Evolutionary conservation across 2,329 filamentous ascomycete genomes (phyloP), one percentile per base, ranked within the genome.

Genomic region (Alternaria novae-zelandiae): DNA sequence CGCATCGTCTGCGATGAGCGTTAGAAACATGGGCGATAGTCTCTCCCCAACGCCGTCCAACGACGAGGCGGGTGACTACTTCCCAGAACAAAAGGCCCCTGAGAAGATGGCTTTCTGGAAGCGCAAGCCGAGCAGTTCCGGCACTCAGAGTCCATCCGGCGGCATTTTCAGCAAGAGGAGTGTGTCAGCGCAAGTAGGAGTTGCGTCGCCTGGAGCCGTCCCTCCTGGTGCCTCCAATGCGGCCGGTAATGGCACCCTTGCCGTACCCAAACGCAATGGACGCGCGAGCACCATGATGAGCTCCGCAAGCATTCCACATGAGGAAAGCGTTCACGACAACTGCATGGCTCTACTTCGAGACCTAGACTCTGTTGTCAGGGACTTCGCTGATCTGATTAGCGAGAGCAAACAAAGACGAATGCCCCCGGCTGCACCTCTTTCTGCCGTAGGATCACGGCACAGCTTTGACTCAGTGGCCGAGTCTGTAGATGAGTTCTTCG

Each of bases 401-500:
- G 91, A 91, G 74, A 96, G 90, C 81, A 97, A 96, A 79, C 88
- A 91, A 43, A 87, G 94, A 54, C 88, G 94, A 6, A 79, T 82
- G 12, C 84, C 89, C 6, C 71, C 81, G n/a, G 84, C 88, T 6
- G 72, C 81, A 20, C 85, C 88, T 49, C 58, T 68, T 21, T 75
- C 78, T 10, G 73, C 77, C 5, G 69, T 75, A 5, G 72, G 70
- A 13, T 86, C 87, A 11, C 83, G 88, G 41, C 84, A 86, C 73
- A 97, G 94, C 74, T 88, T 96, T 57, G 94, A 97, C 66, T 97
- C 94, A 0, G 61, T 58, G 6, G 86, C 90, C 28, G 76, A 74
- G 47, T 91, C 92, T 2, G 87, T 87, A 3, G 92, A 97, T 60
- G 95, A 98, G 77, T 99, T 98, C 81, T 99, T 97, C 72, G 96